These are phyloP conservation scores for Chlorella variabilis DNA, from an alignment of 163 green algal genomes.

Conservation along the genomic window DNA sequence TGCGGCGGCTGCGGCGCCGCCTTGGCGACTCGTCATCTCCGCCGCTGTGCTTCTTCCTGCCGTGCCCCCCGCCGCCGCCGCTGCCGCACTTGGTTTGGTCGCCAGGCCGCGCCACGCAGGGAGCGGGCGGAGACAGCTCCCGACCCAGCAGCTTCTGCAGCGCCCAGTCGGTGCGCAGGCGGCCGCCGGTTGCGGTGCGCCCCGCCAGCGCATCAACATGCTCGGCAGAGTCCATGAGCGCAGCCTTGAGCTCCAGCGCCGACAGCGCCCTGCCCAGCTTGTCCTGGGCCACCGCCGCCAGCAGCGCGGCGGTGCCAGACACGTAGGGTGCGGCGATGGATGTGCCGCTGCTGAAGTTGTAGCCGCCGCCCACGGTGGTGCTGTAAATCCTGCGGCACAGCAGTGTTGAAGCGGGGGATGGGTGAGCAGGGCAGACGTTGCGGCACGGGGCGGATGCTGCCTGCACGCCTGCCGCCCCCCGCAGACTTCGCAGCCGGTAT, in stretches of 20 bases:
- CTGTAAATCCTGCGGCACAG: conserved; percentile 30
- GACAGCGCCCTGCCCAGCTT: conserved; percentile 1
- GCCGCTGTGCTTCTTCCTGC: background rate
- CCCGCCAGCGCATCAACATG: background rate
- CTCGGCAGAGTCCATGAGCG: conserved; percentile 5
- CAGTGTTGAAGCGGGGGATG: background rate
- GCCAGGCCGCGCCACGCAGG: conserved; percentile 3
- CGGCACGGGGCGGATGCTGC: background rate
- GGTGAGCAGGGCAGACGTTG: background rate
- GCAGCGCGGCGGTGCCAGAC: conserved; percentile 32
- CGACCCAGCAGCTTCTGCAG: conserved; percentile 20
- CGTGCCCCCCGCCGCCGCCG: background rate
- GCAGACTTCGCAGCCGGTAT: background rate
- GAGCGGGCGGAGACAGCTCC: background rate
- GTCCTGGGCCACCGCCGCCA: conserved; percentile 19
- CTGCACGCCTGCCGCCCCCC: background rate
- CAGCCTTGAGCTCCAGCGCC: conserved; percentile 1
- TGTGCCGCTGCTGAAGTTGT: conserved; percentile 21
- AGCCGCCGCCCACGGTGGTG: conserved; percentile 25
- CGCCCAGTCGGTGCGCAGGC: conserved; percentile 29
- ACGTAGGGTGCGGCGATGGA: conserved; percentile 42
- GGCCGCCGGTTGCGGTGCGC: background rate
- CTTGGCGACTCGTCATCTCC: too few species aligned
- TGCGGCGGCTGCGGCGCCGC: too few species aligned
- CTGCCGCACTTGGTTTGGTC: conserved; percentile 2